phyloP scores from a whole-genome alignment of 2,329 filamentous ascomycete species.

The Hymenoscyphus albidus region DNA sequence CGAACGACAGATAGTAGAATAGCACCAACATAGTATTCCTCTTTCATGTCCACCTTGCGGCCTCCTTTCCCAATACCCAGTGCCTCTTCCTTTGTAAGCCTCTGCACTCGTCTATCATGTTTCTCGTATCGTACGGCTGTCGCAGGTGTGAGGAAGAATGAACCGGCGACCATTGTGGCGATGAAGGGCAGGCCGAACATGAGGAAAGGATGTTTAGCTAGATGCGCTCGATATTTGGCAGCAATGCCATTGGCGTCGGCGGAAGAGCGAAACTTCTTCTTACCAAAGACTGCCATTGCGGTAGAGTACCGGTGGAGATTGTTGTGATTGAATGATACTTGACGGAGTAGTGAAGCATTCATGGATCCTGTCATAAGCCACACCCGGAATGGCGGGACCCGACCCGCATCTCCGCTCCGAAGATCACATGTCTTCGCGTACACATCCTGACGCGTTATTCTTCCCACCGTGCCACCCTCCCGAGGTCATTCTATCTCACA shows the following conservation, averaged over 20 bases:
- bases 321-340: no score
- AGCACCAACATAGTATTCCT: constrained; percentile 76
- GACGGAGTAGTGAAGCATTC: no score
- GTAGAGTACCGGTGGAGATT: neutral
- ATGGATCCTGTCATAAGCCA: no score
- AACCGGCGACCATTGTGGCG: constrained; percentile 81
- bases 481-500: neutral
- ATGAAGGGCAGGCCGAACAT: constrained; percentile 95
- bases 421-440: constrained; percentile 25
- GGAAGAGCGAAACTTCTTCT: constrained; percentile 66
- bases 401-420: neutral
- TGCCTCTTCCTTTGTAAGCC: constrained; percentile 81
- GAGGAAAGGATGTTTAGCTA: constrained; percentile 79
- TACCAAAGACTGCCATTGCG: constrained; percentile 60
- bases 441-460: constrained; percentile 8
- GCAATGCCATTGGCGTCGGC: constrained; percentile 66
- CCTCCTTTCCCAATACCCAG: constrained; percentile 71
- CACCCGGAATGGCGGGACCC: neutral
- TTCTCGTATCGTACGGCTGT: constrained; percentile 92
- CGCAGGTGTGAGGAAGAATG: constrained; percentile 90
- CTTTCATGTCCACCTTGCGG: constrained; percentile 73
- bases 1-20: neutral
- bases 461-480: constrained; percentile 15
- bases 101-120: constrained; percentile 83
- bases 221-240: constrained; percentile 68